Percentiles rank a stretch among this genome's conserved stretches.
Evolutionary conservation across 345 rosid species (phyloP).

Genomic region (Populus deltoides): DNA sequence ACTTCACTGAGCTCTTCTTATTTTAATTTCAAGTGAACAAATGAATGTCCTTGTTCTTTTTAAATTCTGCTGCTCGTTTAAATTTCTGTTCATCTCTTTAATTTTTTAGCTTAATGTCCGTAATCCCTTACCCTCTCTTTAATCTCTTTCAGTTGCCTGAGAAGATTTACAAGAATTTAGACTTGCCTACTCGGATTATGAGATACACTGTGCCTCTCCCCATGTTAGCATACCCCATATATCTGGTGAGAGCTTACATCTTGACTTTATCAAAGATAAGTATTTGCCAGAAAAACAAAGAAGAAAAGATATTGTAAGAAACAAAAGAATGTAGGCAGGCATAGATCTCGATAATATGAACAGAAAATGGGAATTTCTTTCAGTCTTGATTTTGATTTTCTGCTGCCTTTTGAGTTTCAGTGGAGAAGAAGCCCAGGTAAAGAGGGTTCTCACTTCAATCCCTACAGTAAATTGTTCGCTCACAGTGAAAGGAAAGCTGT

Average conservation of each 20-base stretch:
- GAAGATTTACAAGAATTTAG: constrained; percentile 44
- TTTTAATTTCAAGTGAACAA: too few relatives aligned
- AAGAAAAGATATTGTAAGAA: too few relatives aligned
- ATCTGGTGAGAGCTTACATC: constrained; percentile 44
- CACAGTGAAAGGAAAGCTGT: constrained; percentile 22
- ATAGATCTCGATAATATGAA: background rate
- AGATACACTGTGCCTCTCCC: constrained; percentile 67
- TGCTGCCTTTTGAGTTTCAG: background rate
- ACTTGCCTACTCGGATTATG: constrained; percentile 35
- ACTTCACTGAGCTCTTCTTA: too few relatives aligned
- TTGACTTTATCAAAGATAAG: background rate
- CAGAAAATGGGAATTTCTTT: background rate
- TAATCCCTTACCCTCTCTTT: background rate
- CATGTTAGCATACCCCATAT: constrained; percentile 62
- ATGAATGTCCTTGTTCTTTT: too few relatives aligned
- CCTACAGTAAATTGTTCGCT: constrained; percentile 27
- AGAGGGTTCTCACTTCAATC: constrained; percentile 32
- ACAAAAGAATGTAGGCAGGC: background rate
- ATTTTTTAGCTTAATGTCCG: background rate
- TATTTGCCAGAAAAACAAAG: background rate
- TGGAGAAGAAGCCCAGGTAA: constrained; percentile 35
- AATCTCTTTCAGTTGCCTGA: constrained; percentile 52
- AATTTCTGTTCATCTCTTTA: background rate
- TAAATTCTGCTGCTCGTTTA: background rate
- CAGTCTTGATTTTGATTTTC: background rate